Base-by-base conservation (phyloP, 2,329 filamentous ascomycete genomes). In the Monosporascus sp. region DNA sequence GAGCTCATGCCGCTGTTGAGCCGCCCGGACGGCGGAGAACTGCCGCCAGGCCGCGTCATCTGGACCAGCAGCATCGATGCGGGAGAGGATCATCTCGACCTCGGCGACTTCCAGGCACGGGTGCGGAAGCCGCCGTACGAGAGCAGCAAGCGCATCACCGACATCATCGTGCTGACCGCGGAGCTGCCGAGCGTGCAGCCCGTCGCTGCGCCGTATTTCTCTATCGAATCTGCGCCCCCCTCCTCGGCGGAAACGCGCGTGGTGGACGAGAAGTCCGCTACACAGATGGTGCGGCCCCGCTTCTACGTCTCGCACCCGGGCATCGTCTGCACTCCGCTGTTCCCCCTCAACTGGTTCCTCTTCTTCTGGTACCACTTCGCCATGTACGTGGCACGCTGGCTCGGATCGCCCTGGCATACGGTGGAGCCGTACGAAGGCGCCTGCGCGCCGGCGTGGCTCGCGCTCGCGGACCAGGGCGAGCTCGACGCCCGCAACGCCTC, bases 391-490 rank as follows among this genome's bases (percentile, higher is more conserved):
- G 83, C 84, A 15, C 88, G 93, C 58, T 85, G 81, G 75, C 67
- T 91, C 25, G 94, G 94, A 48, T 95, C 89, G 3, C 89, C 89
- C 11, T 99, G 94, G 94, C 93, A 97, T 69, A 78, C 82, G 1
- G 78, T 89, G 48, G 80, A 79, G n/a, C 78, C 86, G 0, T 96
- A 96, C 73, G 79, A 81, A 20, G 92, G 88, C 43, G 90, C 92
- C 7, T 80, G 80, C 48, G 83, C 90, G 0, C 81, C 89, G 5
- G 86, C 88, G 24, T 97, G 89, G 87, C 73, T 96, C 7, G 83
- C 87, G 0, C 80, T 97, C 14, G 80, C 86, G 20, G 74, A 83
- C 7, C 80, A 87, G 54, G 79, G 80, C 17, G 75, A 77, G 20
- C 76, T 92, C 15, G 81, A 89, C 49, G 75, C 74, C 2, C 67